Evolutionary conservation across 2,329 filamentous ascomycete genomes (phyloP).

Genomic region (Penicillium sp.): DNA sequence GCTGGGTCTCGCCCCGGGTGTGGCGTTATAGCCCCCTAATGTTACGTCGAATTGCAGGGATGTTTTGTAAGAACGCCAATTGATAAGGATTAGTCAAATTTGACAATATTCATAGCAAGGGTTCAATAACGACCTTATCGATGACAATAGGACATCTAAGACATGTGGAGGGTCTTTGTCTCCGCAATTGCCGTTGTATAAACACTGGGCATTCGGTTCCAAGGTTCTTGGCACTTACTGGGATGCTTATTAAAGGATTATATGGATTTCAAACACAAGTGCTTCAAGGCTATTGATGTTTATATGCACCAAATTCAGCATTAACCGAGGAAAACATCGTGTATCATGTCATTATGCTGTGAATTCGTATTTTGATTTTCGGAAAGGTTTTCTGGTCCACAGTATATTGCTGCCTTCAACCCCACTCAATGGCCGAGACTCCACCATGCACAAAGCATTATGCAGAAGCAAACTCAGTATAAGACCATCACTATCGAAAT

Average conservation of each 20-base stretch:
- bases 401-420: not conserved
- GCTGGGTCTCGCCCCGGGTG: not conserved
- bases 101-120: too few species aligned
- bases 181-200: not conserved
- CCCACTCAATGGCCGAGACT: not conserved
- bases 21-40: conserved; percentile 1
- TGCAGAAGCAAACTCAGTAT: not conserved
- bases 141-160: not conserved
- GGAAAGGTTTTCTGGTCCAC: not conserved
- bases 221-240: not conserved
- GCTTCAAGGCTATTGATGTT: not conserved
- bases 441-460: not conserved
- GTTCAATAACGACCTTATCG: not conserved
- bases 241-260: not conserved
- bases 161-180: not conserved
- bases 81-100: not conserved
- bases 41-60: not conserved
- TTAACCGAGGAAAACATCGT: not conserved
- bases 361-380: not conserved
- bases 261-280: not conserved
- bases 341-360: not conserved
- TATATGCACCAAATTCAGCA: not conserved
- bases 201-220: not conserved
- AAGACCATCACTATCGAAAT: not conserved
- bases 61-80: not conserved